Percentiles rank a stretch among this genome's conserved stretches.
Conservation (phyloP, 1,139 yeast genomes). For the Debaryomycetaceae sp. region DNA sequence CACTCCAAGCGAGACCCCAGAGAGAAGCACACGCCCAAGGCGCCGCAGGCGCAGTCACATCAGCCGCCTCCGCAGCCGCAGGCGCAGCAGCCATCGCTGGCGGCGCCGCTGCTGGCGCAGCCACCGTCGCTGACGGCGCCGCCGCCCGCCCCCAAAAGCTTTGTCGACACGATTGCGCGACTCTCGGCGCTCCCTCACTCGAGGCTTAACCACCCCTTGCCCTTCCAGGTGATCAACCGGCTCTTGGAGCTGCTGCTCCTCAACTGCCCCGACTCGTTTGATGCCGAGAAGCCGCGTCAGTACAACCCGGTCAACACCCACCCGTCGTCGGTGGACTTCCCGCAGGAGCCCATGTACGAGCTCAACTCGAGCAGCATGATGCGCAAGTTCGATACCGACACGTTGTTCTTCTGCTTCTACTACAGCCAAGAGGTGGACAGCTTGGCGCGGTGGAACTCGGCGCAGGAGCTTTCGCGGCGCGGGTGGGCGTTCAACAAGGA, state of each 20-base stretch:
- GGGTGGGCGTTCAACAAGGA: slow-evolving; percentile 86
- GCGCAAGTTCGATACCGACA: slow-evolving; percentile 77
- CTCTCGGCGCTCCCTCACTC: slow-evolving; percentile 29
- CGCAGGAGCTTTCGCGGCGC: slow-evolving; percentile 72
- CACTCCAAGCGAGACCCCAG: neutral
- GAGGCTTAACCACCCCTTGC: slow-evolving; percentile 46
- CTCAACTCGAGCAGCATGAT: slow-evolving; percentile 50
- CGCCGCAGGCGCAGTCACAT: slow-evolving; percentile 1
- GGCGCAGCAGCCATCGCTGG: slow-evolving; percentile 7
- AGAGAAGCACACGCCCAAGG: neutral
- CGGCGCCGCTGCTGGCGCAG: slow-evolving; percentile 2
- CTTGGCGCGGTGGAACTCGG: slow-evolving; percentile 67
- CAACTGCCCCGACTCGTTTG: slow-evolving; percentile 90
- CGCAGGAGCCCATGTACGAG: slow-evolving; percentile 78
- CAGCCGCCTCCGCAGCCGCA: neutral
- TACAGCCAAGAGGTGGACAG: slow-evolving; percentile 48
- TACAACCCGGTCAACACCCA: slow-evolving; percentile 82
- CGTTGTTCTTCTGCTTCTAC: slow-evolving; percentile 88
- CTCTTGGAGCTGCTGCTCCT: slow-evolving; percentile 71
- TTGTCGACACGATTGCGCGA: slow-evolving; percentile 29
- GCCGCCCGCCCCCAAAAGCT: too few species aligned
- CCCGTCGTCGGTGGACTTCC: slow-evolving; percentile 88
- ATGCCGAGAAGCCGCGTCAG: slow-evolving; percentile 80
- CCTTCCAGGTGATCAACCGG: slow-evolving; percentile 52
- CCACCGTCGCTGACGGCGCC: slow-evolving; percentile 14